Percentiles rank a stretch among this genome's conserved stretches.
Conservation (phyloP, 331 rosid species). For the Ulmus americana region DNA sequence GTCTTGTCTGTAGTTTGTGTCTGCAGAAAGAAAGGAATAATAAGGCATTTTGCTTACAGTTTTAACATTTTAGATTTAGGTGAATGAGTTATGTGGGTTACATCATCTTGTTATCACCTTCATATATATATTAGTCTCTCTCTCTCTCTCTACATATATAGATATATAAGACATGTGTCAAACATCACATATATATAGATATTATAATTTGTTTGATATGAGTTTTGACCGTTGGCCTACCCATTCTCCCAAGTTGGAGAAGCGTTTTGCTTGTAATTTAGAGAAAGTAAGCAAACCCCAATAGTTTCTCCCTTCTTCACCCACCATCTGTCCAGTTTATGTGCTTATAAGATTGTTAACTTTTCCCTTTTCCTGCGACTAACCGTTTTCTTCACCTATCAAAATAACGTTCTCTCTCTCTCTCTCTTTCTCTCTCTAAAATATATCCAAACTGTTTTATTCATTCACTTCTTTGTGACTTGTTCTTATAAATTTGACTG, state of each 20-base stretch:
- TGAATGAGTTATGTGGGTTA: slow-evolving; percentile 5
- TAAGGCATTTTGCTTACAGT: background rate
- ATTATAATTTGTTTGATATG: slow-evolving; percentile 10
- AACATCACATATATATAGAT: background rate
- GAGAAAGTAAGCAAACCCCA: slow-evolving; percentile 33
- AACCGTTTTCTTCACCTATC: slow-evolving; percentile 45
- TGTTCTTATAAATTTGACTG: slow-evolving; percentile 36
- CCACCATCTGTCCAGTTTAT: slow-evolving; percentile 36
- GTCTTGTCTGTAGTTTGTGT: background rate
- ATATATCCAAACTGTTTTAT: background rate
- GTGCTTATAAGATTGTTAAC: slow-evolving; percentile 23
- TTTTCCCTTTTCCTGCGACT: slow-evolving; percentile 21
- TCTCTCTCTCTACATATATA: background rate
- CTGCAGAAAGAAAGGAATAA: background rate
- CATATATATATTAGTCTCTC: background rate
- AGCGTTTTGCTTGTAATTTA: slow-evolving; percentile 39
- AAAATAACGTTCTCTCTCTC: slow-evolving; percentile 22
- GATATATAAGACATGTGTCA: background rate
- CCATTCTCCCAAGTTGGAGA: slow-evolving; percentile 30
- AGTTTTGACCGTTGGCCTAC: slow-evolving; percentile 61
- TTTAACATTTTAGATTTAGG: slow-evolving; percentile 5
- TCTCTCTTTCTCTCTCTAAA: slow-evolving; percentile 9
- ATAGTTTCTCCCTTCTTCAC: slow-evolving; percentile 30
- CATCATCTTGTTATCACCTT: background rate
- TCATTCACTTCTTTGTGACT: background rate